Conservation (phyloP, 2,329 filamentous ascomycete genomes). For the Cytospora piceicola region DNA sequence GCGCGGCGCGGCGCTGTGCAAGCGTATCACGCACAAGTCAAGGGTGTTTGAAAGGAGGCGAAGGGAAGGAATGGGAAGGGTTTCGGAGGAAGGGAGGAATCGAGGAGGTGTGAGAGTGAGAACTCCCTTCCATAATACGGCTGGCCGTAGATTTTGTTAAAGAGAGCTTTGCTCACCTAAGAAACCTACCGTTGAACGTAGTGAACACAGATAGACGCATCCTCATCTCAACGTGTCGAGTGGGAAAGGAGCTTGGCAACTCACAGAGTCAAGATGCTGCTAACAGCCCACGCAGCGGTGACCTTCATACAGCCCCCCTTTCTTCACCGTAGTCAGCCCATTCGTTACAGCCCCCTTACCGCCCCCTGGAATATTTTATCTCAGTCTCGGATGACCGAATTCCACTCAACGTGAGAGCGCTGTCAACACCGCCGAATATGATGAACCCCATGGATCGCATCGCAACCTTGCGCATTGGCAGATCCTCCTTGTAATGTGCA, state of each 20-base stretch:
- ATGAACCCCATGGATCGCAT: too few relatives aligned
- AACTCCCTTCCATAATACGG: not conserved
- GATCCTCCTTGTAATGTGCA: not conserved
- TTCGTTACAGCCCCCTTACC: not conserved
- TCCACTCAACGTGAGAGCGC: too few relatives aligned
- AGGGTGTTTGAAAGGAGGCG: not conserved
- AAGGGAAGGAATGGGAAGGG: not conserved
- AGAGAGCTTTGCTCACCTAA: not conserved
- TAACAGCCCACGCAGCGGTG: not conserved
- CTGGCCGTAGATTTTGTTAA: not conserved
- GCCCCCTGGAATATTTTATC: not conserved
- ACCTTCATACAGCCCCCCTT: not conserved
- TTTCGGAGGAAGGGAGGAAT: not conserved
- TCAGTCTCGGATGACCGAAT: not conserved
- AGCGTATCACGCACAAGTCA: not conserved
- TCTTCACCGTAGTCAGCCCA: not conserved
- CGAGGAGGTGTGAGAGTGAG: not conserved
- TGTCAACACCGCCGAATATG: too few relatives aligned
- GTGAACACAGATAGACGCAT: not conserved
- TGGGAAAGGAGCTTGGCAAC: not conserved
- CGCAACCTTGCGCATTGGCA: too few relatives aligned
- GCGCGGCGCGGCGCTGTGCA: not conserved
- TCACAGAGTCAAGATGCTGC: not conserved
- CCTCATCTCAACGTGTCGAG: conserved; percentile 2
- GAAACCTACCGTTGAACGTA: not conserved